A percentile compares a stretch with the other conserved stretches of the same genome.
Conservation (phyloP, 1,139 yeast genomes). For the Candida glucosophila region DNA sequence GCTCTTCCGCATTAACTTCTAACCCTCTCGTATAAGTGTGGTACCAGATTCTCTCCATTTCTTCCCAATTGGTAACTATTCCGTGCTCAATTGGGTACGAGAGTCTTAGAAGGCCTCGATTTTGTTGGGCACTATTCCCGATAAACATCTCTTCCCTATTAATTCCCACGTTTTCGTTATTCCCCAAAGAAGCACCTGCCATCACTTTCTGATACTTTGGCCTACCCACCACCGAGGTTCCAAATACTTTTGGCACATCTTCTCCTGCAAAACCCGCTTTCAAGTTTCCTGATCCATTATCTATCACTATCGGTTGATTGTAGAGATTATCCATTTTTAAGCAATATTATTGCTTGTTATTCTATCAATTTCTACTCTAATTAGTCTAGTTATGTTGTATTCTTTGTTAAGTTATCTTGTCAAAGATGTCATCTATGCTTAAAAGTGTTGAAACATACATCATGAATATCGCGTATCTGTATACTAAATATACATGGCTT, state of each 20-base stretch:
- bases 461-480: no score
- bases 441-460: no score
- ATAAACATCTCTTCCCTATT: conserved; percentile 43
- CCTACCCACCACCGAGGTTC: conserved; percentile 55
- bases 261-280: conserved; percentile 95
- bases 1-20: conserved; percentile 41
- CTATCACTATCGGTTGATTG: conserved; percentile 88
- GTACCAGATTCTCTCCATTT: conserved; percentile 73
- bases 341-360: no score
- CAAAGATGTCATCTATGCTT: no score
- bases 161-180: conserved; percentile 4
- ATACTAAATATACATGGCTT: no score
- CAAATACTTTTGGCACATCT: conserved; percentile 59
- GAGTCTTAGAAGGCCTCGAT: conserved; percentile 65
- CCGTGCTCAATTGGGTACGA: conserved; percentile 78
- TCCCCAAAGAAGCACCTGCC: conserved; percentile 64
- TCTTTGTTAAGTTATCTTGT: no score
- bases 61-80: conserved; percentile 75
- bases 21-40: conserved; percentile 53
- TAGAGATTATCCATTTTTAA: conserved; percentile 17
- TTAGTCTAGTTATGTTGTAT: no score
- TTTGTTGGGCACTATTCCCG: conserved; percentile 66
- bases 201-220: conserved; percentile 79
- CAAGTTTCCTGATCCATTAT: conserved; percentile 85
- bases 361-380: no score